Evolutionary conservation across 495 filamentous ascomycete species (phyloP).

Genomic region (Tuber calosporum): DNA sequence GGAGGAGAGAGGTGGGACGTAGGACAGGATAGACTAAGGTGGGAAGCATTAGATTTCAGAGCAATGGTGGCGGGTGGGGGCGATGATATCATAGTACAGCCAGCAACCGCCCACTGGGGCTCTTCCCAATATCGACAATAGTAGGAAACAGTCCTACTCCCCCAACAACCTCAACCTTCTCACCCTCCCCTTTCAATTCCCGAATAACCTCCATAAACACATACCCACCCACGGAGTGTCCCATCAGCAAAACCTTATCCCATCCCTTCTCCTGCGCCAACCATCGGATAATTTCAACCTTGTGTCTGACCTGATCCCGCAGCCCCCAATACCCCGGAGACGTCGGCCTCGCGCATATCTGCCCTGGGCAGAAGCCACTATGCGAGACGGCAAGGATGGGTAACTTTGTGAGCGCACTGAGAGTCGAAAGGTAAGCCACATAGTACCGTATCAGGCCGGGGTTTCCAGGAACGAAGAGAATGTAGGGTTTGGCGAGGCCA

Average conservation of each 20-base stretch:
- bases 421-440: constrained; percentile 56
- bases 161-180: constrained; percentile 41
- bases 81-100: constrained; percentile 40
- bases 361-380: constrained; percentile 58
- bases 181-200: constrained; percentile 44
- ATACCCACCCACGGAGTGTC: constrained; percentile 75
- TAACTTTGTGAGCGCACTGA: constrained; percentile 44
- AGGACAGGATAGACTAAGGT: constrained; percentile 44
- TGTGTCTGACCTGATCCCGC: constrained; percentile 24
- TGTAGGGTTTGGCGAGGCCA: constrained; percentile 51
- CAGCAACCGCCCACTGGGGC: constrained; percentile 56
- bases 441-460: constrained; percentile 83
- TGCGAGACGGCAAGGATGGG: constrained; percentile 66
- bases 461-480: constrained; percentile 77
- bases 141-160: constrained; percentile 72
- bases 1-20: constrained; percentile 52
- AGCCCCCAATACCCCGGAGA: constrained; percentile 41
- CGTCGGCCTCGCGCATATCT: constrained; percentile 13
- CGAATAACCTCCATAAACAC: constrained; percentile 67
- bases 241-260: constrained; percentile 62
- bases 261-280: not conserved
- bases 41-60: constrained; percentile 19
- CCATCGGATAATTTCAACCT: constrained; percentile 19
- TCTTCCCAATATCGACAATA: constrained; percentile 63
- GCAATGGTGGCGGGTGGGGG: not conserved